These are phyloP conservation scores for apple (Malus domestica) DNA, from an alignment of 306 rosid genomes.

Conservation along the genomic window DNA sequence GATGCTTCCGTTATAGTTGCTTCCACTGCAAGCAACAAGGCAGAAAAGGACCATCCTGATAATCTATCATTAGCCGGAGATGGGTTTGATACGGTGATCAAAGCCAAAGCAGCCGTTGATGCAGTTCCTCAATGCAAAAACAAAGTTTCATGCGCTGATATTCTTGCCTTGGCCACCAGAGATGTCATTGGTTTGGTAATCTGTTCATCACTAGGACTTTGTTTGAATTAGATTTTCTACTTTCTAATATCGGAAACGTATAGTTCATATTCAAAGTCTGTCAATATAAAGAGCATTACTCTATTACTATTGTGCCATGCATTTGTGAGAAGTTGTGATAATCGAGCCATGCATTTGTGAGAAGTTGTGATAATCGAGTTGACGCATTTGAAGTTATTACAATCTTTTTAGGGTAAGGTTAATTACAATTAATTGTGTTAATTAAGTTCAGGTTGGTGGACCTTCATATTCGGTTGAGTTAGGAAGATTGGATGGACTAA, in stretches of 20 bases:
- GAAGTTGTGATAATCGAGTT: neutral
- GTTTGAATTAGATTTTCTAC: neutral
- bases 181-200: conserved; percentile 56
- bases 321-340: neutral
- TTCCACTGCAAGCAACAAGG: conserved; percentile 43
- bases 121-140: conserved; percentile 52
- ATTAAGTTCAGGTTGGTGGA: conserved; percentile 56
- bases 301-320: neutral
- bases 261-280: neutral
- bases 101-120: conserved; percentile 74
- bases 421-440: neutral
- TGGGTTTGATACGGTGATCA: conserved; percentile 71
- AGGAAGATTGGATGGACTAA: conserved; percentile 68
- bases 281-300: neutral
- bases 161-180: conserved; percentile 71
- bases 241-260: too few species aligned
- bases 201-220: neutral
- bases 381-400: neutral
- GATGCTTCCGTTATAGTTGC: conserved; percentile 54
- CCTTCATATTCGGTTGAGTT: conserved; percentile 66
- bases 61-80: conserved; percentile 84
- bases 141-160: conserved; percentile 84
- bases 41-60: conserved; percentile 76
- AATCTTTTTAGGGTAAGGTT: neutral
- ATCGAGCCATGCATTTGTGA: neutral